Conservation (phyloP, 768 basidiomycete species). For the Pleurotus salmoneostramineus region DNA sequence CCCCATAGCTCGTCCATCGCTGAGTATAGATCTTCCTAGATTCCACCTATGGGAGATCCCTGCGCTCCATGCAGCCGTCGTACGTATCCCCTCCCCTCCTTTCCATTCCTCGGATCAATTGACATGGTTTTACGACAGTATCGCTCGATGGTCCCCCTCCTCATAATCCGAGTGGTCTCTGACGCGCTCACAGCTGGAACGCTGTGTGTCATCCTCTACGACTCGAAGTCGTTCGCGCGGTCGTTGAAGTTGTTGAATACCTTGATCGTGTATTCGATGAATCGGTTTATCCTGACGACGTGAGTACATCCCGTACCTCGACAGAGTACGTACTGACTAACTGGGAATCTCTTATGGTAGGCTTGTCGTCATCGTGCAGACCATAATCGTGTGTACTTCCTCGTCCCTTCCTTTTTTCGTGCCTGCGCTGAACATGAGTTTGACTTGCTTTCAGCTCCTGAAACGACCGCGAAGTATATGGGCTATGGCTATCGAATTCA, state of each 20-base stretch:
- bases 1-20: no score
- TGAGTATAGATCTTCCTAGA: neutral
- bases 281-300: neutral
- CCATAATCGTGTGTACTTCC: neutral
- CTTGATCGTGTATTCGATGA: neutral
- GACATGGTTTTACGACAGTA: neutral
- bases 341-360: neutral
- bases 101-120: neutral
- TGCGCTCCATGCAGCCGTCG: neutral
- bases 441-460: neutral
- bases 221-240: neutral
- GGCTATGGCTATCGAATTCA: neutral
- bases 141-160: slow-evolving; percentile 1
- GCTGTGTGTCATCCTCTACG: neutral
- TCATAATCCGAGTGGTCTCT: neutral
- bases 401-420: no score
- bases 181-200: neutral
- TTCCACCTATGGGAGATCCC: slow-evolving; percentile 2
- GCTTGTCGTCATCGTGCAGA: neutral
- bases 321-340: no score
- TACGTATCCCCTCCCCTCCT: neutral
- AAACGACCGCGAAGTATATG: neutral
- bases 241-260: neutral
- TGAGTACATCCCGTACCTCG: no score
- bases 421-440: neutral